Conservation (phyloP, 257 asterid genomes). For the Nicotiana benthamiana region DNA sequence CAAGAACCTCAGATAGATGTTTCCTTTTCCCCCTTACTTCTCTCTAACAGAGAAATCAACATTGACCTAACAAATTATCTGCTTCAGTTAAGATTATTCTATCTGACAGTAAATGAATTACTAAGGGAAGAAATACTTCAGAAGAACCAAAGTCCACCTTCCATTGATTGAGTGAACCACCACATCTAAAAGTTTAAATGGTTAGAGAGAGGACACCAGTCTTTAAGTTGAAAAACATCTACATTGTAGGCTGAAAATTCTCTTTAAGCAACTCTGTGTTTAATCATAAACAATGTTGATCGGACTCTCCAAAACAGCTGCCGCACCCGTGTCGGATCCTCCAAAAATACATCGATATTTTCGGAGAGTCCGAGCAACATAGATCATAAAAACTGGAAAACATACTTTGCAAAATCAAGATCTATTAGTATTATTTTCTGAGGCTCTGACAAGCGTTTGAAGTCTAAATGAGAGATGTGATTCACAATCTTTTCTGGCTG, state of each 20-base stretch:
- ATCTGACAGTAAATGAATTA: not conserved
- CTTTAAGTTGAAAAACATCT: not conserved
- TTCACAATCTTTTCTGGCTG: not conserved
- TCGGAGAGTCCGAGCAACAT: too few species aligned
- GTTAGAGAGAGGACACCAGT: not conserved
- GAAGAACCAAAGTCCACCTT: not conserved
- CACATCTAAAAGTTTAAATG: not conserved
- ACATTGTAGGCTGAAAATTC: not conserved
- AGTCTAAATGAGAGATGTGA: not conserved
- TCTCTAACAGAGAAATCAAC: not conserved
- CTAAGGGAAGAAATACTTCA: not conserved
- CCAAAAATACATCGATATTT: too few species aligned
- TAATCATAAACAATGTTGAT: not conserved
- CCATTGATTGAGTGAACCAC: not conserved
- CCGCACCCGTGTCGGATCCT: too few species aligned
- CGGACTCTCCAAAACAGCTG: too few species aligned
- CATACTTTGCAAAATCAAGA: not conserved
- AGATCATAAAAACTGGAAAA: not conserved
- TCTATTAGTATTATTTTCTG: not conserved
- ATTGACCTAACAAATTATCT: not conserved
- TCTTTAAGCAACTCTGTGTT: not conserved
- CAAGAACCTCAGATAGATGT: not conserved
- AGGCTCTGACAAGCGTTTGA: not conserved
- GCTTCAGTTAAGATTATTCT: not conserved
- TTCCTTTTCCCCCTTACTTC: not conserved